Conservation (phyloP, 768 basidiomycete genomes). For the Daedaleopsis sinensis region DNA sequence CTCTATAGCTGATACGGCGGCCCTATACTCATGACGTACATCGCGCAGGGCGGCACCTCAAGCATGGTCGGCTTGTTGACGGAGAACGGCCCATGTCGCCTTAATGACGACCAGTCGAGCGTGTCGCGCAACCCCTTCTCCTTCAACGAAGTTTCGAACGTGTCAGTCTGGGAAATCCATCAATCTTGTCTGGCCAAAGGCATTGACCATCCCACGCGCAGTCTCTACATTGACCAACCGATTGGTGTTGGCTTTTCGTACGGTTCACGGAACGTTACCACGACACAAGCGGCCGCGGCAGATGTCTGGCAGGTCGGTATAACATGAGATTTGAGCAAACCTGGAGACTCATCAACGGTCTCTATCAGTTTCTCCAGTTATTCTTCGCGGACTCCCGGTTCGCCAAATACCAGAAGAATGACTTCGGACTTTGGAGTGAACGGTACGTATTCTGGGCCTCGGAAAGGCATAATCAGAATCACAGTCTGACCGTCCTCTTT, state of each 20-base stretch:
- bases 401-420: conserved; percentile 43
- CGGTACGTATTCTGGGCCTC: conserved; percentile 35
- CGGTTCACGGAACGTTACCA: conserved; percentile 49
- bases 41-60: conserved; percentile 38
- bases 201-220: conserved; percentile 4
- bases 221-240: conserved; percentile 63
- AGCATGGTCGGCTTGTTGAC: conserved; percentile 41
- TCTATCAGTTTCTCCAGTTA: conserved; percentile 55
- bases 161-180: conserved; percentile 28
- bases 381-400: conserved; percentile 59
- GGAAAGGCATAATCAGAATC: not conserved
- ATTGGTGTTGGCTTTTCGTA: conserved; percentile 65
- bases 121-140: conserved; percentile 56
- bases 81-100: conserved; percentile 47
- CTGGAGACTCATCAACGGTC: not conserved
- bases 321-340: no score
- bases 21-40: not conserved
- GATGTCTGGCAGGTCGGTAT: conserved; percentile 49
- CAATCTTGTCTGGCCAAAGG: not conserved
- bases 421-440: conserved; percentile 66
- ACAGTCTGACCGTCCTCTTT: conserved; percentile 15
- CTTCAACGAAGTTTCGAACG: conserved; percentile 59
- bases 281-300: conserved; percentile 53
- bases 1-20: not conserved
- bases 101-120: conserved; percentile 52